These are phyloP conservation scores for Paracorniculantispora psalliotae DNA, from an alignment of 2,329 filamentous ascomycete genomes.

Conservation along the genomic window DNA sequence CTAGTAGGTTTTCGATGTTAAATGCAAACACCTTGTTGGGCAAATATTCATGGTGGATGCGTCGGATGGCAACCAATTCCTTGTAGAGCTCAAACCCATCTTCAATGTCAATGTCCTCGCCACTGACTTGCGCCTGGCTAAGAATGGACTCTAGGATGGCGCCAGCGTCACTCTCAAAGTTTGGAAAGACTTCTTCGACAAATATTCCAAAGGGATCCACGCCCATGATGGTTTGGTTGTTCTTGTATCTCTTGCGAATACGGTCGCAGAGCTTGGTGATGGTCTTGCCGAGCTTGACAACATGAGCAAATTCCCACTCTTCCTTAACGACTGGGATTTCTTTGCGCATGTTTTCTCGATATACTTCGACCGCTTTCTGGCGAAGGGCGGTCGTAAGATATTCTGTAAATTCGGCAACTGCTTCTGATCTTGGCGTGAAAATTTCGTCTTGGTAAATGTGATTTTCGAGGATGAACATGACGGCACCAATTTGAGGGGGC, in stretches of 20 bases:
- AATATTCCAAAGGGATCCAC: constrained; percentile 62
- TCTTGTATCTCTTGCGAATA: constrained; percentile 88
- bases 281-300: constrained; percentile 81
- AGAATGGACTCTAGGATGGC: constrained; percentile 82
- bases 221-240: constrained; percentile 82
- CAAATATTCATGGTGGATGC: constrained; percentile 71
- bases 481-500: constrained; percentile 70
- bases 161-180: constrained; percentile 82
- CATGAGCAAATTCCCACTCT: constrained; percentile 85
- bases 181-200: constrained; percentile 78
- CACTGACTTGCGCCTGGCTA: constrained; percentile 61
- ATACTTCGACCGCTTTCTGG: constrained; percentile 71
- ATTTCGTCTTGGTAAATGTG: constrained; percentile 76
- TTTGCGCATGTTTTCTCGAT: constrained; percentile 71
- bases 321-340: constrained; percentile 75
- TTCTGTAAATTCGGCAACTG: constrained; percentile 65
- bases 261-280: constrained; percentile 82
- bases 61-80: constrained; percentile 78
- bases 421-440: constrained; percentile 67
- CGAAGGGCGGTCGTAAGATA: constrained; percentile 69
- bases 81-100: constrained; percentile 94
- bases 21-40: constrained; percentile 75
- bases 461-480: constrained; percentile 74
- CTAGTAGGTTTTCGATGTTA: constrained; percentile 77
- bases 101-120: constrained; percentile 74